phyloP scores from a whole-genome alignment of 2,329 filamentous ascomycete species.

The Helotiales sp. region DNA sequence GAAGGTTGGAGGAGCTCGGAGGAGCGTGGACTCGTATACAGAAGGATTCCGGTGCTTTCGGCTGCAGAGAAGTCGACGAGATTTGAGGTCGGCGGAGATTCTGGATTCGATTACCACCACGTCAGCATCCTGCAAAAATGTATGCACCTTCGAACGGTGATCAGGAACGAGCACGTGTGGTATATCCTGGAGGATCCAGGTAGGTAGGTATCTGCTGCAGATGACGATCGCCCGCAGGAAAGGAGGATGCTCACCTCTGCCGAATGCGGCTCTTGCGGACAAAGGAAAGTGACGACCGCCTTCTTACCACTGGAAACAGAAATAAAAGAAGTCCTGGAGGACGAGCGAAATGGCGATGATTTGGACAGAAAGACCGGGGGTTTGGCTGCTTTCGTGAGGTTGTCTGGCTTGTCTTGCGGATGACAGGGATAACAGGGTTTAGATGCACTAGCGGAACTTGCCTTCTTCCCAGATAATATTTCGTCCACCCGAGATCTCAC shows the following conservation, averaged over 20 bases:
- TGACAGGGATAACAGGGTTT: not conserved
- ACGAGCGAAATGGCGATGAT: not conserved
- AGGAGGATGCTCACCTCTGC: not conserved
- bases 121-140: not conserved
- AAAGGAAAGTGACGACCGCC: not conserved
- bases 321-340: not conserved
- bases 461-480: no score
- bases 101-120: not conserved
- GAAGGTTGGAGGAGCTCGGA: conserved; percentile 31
- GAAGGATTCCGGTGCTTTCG: not conserved
- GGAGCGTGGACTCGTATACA: conserved; percentile 23
- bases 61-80: not conserved
- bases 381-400: not conserved
- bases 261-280: not conserved
- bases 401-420: not conserved
- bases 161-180: not conserved
- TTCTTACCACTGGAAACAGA: conserved; percentile 4
- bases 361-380: not conserved
- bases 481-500: no score
- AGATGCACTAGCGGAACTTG: not conserved
- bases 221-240: not conserved
- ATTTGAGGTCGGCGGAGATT: not conserved
- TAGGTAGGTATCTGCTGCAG: not conserved
- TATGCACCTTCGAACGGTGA: not conserved
- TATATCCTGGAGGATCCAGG: not conserved